A percentile compares a stretch with the other conserved stretches of the same genome.
phyloP scores from a whole-genome alignment of 768 basidiomycete species.

The Russula abietina region DNA sequence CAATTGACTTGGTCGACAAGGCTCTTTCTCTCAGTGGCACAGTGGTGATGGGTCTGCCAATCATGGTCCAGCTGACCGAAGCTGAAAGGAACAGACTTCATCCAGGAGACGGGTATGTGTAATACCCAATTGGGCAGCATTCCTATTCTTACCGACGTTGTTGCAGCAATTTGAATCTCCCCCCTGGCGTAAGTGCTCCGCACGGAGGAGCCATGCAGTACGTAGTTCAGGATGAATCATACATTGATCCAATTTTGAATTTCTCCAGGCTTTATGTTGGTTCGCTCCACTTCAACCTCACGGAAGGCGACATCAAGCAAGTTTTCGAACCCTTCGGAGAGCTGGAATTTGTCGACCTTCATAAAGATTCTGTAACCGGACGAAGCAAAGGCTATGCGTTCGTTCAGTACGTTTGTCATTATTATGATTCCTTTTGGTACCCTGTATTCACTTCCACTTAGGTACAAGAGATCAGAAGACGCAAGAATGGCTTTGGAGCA shows the following conservation, averaged over 20 bases:
- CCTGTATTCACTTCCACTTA: conserved; percentile 29
- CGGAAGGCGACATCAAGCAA: conserved; percentile 95
- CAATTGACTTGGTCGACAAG: conserved; percentile 85
- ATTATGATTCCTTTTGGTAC: not conserved
- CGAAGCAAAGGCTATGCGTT: conserved; percentile 98
- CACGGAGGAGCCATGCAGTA: conserved; percentile 73
- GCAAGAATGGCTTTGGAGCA: conserved; percentile 96
- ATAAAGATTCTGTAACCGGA: conserved; percentile 89
- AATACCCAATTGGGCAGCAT: conserved; percentile 4
- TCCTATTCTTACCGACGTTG: conserved; percentile 13
- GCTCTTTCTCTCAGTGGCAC: conserved; percentile 88
- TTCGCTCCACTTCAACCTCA: conserved; percentile 93
- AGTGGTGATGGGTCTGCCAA: conserved; percentile 96
- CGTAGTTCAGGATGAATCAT: conserved; percentile 34
- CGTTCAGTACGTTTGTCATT: conserved; percentile 64
- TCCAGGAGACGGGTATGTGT: conserved; percentile 76
- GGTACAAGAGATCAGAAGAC: conserved; percentile 86
- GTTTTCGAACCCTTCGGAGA: conserved; percentile 99
- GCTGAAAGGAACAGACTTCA: conserved; percentile 89
- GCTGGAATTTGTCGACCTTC: conserved; percentile 96
- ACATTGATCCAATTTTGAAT: conserved; percentile 20
- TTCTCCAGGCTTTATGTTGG: conserved; percentile 83
- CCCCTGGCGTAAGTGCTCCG: conserved; percentile 76
- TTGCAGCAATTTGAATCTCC: conserved; percentile 68
- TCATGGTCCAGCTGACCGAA: conserved; percentile 95